Percentiles rank a stretch among this genome's conserved stretches.
phyloP scores from a whole-genome alignment of 805 yeast species.

The Ogataea philodendri region DNA sequence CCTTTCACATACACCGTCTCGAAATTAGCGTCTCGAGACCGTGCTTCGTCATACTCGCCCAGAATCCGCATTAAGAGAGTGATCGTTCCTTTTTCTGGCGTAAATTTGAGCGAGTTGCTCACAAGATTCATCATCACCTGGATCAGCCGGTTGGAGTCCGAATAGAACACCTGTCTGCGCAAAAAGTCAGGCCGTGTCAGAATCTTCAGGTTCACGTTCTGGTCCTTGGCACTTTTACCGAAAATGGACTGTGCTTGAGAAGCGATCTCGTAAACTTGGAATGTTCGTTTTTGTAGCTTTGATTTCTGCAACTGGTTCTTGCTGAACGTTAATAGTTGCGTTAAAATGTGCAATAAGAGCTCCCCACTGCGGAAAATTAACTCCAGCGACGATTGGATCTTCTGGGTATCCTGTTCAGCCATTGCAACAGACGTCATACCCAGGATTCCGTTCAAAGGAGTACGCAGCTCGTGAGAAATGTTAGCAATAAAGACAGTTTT shows the following conservation, averaged over 20 bases:
- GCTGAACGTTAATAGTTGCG: conserved; percentile 89
- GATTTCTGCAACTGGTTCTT: conserved; percentile 84
- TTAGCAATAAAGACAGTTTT: conserved; percentile 92
- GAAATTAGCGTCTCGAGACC: conserved; percentile 42
- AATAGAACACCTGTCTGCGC: conserved; percentile 66
- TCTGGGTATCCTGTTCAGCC: conserved; percentile 71
- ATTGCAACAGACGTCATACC: conserved; percentile 95
- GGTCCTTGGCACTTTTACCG: conserved; percentile 73
- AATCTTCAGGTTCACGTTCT: conserved; percentile 66
- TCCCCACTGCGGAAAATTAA: conserved; percentile 92
- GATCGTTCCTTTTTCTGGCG: conserved; percentile 85
- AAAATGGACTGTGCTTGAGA: conserved; percentile 84
- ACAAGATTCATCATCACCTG: conserved; percentile 93
- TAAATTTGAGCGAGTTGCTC: conserved; percentile 86
- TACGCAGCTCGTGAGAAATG: conserved; percentile 89
- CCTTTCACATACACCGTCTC: conserved; percentile 45
- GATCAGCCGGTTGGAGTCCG: conserved; percentile 86
- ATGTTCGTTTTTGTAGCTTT: conserved; percentile 78
- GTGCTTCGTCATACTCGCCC: conserved; percentile 65
- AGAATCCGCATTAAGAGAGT: conserved; percentile 58
- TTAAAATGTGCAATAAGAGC: conserved; percentile 78
- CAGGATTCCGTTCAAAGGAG: conserved; percentile 92
- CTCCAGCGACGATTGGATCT: conserved; percentile 72
- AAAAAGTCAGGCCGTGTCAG: conserved; percentile 57
- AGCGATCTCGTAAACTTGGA: conserved; percentile 76